These are phyloP conservation scores for Pestalotiopsis sp. DNA, from an alignment of 2,329 filamentous ascomycete species.

Conservation along the genomic window DNA sequence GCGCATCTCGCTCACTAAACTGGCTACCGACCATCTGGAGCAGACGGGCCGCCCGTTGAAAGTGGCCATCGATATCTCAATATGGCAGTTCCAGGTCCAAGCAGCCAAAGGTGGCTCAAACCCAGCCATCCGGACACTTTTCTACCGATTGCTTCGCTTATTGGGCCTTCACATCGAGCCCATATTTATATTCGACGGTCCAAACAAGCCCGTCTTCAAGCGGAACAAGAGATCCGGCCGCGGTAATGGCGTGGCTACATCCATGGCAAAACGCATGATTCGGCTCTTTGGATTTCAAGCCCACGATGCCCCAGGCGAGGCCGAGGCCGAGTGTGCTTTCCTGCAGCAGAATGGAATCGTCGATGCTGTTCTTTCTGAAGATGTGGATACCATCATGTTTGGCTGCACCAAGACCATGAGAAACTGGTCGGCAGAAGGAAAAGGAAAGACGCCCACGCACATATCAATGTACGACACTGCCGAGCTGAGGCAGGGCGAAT, in stretches of 20 bases:
- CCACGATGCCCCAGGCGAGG: conserved; percentile 90
- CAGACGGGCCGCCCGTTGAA: conserved; percentile 73
- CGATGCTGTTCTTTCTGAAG: conserved; percentile 92
- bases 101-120: conserved; percentile 85
- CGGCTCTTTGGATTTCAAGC: conserved; percentile 81
- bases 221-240: conserved; percentile 75
- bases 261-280: conserved; percentile 82
- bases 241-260: conserved; percentile 68
- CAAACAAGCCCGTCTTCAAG: conserved; percentile 84
- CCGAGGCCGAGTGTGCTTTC: conserved; percentile 92
- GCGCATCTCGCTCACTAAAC: conserved; percentile 78
- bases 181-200: conserved; percentile 89
- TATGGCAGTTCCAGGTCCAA: conserved; percentile 96
- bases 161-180: conserved; percentile 79
- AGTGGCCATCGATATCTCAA: conserved; percentile 90
- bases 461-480: conserved; percentile 77
- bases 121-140: conserved; percentile 87
- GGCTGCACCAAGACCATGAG: conserved; percentile 79
- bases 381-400: conserved; percentile 98
- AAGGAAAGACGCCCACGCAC: conserved; percentile 76
- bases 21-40: conserved; percentile 79
- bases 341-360: conserved; percentile 82
- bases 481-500: conserved; percentile 49
- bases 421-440: conserved; percentile 79
- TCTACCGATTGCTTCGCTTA: conserved; percentile 84